Percentiles rank a stretch among this genome's conserved stretches.
Conservation (phyloP, 2,329 filamentous ascomycete species). For the Dactylellina parvicollis region DNA sequence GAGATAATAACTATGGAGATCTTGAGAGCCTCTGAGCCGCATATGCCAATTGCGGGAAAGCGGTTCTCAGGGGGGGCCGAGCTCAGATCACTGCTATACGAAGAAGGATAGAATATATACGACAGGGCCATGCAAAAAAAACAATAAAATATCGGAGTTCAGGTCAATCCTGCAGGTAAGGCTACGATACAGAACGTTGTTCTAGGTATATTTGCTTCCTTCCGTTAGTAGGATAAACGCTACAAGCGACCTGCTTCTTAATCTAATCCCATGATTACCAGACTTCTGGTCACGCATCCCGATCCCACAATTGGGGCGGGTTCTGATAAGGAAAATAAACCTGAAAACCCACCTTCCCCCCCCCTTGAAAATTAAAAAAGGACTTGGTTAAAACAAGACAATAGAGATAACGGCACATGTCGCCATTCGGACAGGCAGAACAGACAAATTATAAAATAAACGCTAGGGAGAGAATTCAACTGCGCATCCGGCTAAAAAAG, state of each 20-base stretch:
- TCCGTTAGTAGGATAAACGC: slow-evolving; percentile 28
- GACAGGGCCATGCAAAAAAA: neutral
- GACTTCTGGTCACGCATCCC: slow-evolving; percentile 19
- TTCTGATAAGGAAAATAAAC: neutral
- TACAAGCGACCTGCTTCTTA: slow-evolving; percentile 31
- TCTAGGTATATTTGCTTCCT: slow-evolving; percentile 3
- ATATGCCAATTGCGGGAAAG: slow-evolving; percentile 17
- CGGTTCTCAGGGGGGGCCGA: neutral
- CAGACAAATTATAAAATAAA: neutral
- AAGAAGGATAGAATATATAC: slow-evolving; percentile 6
- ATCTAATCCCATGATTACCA: neutral
- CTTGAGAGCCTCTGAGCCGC: neutral
- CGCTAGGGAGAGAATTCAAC: neutral
- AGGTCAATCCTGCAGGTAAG: too few relatives aligned
- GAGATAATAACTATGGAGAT: slow-evolving; percentile 1
- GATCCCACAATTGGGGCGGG: neutral
- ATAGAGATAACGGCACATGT: neutral
- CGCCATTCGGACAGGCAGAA: neutral
- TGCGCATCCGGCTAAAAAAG: neutral
- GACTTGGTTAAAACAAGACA: neutral
- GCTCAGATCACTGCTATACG: slow-evolving; percentile 5
- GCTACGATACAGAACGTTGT: neutral
- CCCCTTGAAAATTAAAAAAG: neutral
- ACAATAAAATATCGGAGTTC: neutral
- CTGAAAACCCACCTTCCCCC: neutral